Percentiles rank a stretch among this genome's conserved stretches.
These are phyloP conservation scores for Drechmeria coniospora DNA, from an alignment of 2,329 filamentous ascomycete genomes.

Conservation along the genomic window DNA sequence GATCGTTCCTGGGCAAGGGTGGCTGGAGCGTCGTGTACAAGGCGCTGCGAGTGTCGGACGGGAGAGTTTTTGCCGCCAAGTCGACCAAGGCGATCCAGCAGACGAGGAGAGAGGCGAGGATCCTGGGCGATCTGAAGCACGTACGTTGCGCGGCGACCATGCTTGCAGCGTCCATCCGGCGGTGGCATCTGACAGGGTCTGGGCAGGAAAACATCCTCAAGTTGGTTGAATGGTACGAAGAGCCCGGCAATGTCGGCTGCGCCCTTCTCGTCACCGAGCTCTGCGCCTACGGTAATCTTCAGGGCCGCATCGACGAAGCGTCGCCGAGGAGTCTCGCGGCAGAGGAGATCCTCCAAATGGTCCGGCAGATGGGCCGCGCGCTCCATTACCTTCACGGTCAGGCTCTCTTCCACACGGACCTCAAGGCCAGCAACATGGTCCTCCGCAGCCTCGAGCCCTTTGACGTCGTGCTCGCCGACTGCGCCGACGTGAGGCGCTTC, in stretches of 20 bases:
- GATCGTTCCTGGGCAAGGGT: slow-evolving; percentile 11
- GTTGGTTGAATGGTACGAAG: slow-evolving; percentile 13
- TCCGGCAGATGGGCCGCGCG: slow-evolving; percentile 10
- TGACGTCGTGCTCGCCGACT: slow-evolving; percentile 15
- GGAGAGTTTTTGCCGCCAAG: slow-evolving; percentile 15
- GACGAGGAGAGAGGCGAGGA: slow-evolving; percentile 10
- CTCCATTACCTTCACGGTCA: slow-evolving; percentile 13
- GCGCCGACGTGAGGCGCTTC: slow-evolving; percentile 12
- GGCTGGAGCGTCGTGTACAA: slow-evolving; percentile 15
- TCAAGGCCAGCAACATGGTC: slow-evolving; percentile 18
- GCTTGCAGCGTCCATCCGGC: too few species aligned
- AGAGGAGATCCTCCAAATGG: slow-evolving; percentile 7
- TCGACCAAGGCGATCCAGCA: slow-evolving; percentile 7
- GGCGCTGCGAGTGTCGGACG: slow-evolving; percentile 9
- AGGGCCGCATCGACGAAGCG: slow-evolving; percentile 11
- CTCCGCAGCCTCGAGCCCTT: slow-evolving; percentile 13
- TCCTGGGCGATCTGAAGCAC: slow-evolving; percentile 10
- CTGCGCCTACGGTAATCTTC: slow-evolving; percentile 13
- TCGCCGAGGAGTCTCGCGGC: slow-evolving; percentile 7
- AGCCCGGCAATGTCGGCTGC: slow-evolving; percentile 4
- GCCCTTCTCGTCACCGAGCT: slow-evolving; percentile 16
- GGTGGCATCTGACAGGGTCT: background rate
- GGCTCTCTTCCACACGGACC: slow-evolving; percentile 13
- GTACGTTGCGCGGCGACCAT: too few species aligned
- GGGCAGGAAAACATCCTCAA: slow-evolving; percentile 13